phyloP scores from a whole-genome alignment of 345 rosid genomes.

The Camelina laxa region DNA sequence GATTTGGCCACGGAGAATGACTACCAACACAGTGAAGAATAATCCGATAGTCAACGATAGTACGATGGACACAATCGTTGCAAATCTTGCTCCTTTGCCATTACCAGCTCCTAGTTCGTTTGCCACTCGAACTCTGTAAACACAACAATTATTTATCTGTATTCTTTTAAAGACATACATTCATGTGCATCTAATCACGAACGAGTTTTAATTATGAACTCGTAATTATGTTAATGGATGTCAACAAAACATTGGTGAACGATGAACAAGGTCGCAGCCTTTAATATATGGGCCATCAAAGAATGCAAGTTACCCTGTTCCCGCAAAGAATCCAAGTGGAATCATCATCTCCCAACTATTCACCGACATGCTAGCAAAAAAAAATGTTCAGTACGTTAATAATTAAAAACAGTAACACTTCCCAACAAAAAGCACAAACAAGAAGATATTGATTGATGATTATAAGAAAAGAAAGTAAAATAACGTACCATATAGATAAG shows the following conservation, averaged over 20 bases:
- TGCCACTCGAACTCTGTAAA: background rate
- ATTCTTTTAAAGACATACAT: background rate
- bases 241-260: no score
- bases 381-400: background rate
- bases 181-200: background rate
- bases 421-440: background rate
- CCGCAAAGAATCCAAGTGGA: background rate
- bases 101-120: background rate
- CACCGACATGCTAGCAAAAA: background rate
- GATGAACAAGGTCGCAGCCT: no score
- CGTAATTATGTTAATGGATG: no score
- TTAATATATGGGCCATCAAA: no score
- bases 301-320: background rate
- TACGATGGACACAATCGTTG: slow-evolving; percentile 40
- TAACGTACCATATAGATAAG: background rate
- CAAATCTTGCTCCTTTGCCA: slow-evolving; percentile 56
- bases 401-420: background rate
- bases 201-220: background rate
- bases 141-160: background rate
- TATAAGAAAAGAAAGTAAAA: background rate
- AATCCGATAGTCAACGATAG: background rate
- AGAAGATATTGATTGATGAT: background rate
- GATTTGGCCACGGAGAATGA: slow-evolving; percentile 50
- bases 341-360: background rate
- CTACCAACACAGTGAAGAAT: slow-evolving; percentile 56